Evolutionary conservation across 2,329 filamentous ascomycete species (phyloP).

Genomic region (Penicillium sp.): DNA sequence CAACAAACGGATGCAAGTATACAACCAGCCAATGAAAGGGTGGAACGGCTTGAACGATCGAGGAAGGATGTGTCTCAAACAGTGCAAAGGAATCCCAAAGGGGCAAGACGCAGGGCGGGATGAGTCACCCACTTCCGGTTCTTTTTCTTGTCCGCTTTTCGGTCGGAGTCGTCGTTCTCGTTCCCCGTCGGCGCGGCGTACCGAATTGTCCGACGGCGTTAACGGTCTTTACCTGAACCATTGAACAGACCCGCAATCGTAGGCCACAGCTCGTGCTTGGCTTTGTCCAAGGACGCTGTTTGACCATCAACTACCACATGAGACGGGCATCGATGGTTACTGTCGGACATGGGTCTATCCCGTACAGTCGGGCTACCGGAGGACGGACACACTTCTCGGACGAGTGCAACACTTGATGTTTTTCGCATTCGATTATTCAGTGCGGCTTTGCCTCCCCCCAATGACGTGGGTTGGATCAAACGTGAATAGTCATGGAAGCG

Average conservation of each 20-base stretch:
- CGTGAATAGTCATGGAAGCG: no score
- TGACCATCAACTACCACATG: no score
- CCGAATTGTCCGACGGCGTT: constrained; percentile 12
- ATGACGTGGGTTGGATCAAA: no score
- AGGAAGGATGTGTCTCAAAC: not conserved
- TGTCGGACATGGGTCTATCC: not conserved
- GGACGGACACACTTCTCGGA: not conserved
- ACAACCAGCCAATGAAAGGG: not conserved
- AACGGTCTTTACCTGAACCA: constrained; percentile 8
- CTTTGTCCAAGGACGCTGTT: not conserved
- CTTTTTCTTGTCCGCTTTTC: constrained; percentile 19
- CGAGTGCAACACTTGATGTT: no score
- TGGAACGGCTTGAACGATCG: not conserved
- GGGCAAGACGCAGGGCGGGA: not conserved
- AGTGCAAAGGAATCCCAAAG: not conserved
- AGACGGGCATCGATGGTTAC: constrained; percentile 1
- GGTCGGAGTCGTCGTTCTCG: constrained; percentile 6
- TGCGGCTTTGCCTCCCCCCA: no score
- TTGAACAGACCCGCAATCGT: not conserved
- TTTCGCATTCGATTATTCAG: no score
- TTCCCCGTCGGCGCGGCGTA: constrained; percentile 14
- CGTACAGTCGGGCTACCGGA: not conserved
- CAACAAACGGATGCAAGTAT: no score
- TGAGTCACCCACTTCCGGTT: constrained; percentile 21
- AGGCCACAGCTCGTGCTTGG: no score